These are phyloP conservation scores for Paraphoma chrysanthemicola DNA, from an alignment of 2,329 filamentous ascomycete species.

Conservation along the genomic window DNA sequence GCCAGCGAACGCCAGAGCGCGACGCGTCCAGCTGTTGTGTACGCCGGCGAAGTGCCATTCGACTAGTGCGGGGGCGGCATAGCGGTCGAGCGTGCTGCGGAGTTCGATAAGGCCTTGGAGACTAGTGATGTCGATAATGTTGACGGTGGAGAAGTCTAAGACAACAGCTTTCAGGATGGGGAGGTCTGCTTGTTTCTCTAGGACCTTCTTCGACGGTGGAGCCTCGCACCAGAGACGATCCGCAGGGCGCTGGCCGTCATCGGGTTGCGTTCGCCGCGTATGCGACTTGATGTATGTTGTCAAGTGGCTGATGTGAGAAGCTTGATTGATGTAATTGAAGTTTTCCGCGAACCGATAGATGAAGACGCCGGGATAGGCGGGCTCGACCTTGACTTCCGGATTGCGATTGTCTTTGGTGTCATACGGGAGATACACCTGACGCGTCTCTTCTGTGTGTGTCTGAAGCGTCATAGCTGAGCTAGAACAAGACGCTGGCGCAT, in stretches of 20 bases:
- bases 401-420: slow-evolving; percentile 66
- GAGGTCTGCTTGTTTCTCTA: slow-evolving; percentile 27
- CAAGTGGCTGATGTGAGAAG: slow-evolving; percentile 80
- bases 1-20: slow-evolving; percentile 62
- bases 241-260: slow-evolving; percentile 26
- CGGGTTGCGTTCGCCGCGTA: slow-evolving; percentile 25
- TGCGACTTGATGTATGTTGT: slow-evolving; percentile 68
- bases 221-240: slow-evolving; percentile 65
- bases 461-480: slow-evolving; percentile 55
- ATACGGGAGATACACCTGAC: slow-evolving; percentile 34
- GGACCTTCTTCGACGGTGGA: slow-evolving; percentile 40
- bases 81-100: slow-evolving; percentile 61
- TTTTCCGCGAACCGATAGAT: slow-evolving; percentile 93
- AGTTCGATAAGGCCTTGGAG: slow-evolving; percentile 63
- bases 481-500: neutral
- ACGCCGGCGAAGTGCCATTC: slow-evolving; percentile 59
- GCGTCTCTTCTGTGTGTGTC: slow-evolving; percentile 3
- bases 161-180: slow-evolving; percentile 63
- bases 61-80: slow-evolving; percentile 50
- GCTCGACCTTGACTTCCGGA: slow-evolving; percentile 63
- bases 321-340: slow-evolving; percentile 92
- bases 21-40: slow-evolving; percentile 63
- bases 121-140: slow-evolving; percentile 63
- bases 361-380: slow-evolving; percentile 79
- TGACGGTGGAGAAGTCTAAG: slow-evolving; percentile 63